phyloP scores from a whole-genome alignment of 1,284 basidiomycete genomes.

The Sporisorium scitamineum region DNA sequence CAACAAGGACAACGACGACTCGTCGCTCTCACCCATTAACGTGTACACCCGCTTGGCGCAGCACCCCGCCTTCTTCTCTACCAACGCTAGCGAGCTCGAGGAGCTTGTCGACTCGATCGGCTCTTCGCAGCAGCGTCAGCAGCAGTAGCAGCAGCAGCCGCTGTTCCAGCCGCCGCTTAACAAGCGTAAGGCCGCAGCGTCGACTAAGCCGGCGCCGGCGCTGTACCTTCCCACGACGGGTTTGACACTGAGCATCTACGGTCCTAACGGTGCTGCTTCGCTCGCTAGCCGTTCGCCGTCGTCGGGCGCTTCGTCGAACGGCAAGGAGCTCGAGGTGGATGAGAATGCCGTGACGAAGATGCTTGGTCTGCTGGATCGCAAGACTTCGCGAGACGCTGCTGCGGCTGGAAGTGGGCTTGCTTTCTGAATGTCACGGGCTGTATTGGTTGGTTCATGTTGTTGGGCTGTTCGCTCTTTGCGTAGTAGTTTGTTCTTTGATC shows the following conservation, averaged over 20 bases:
- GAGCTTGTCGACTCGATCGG: constrained; percentile 59
- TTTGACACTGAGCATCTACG: constrained; percentile 45
- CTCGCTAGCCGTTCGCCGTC: constrained; percentile 17
- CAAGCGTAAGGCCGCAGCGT: constrained; percentile 24
- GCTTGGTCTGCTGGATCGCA: constrained; percentile 53
- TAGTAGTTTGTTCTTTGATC: constrained; percentile 6
- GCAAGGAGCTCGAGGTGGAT: constrained; percentile 51
- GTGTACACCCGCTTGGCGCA: constrained; percentile 58
- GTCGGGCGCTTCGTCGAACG: background rate
- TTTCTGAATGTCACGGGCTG: constrained; percentile 13
- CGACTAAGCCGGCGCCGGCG: constrained; percentile 20
- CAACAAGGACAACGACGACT: constrained; percentile 25
- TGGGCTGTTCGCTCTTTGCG: constrained; percentile 5
- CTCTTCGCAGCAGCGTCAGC: constrained; percentile 28
- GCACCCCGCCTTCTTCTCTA: constrained; percentile 61
- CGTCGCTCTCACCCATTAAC: constrained; percentile 54
- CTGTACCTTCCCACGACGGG: constrained; percentile 24
- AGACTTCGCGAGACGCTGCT: constrained; percentile 31
- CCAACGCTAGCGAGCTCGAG: constrained; percentile 58
- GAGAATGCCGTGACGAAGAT: constrained; percentile 54
- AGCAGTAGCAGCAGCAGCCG: constrained; percentile 6
- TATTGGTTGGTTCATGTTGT: too few species aligned
- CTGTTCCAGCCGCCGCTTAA: constrained; percentile 29
- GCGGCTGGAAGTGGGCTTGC: constrained; percentile 16
- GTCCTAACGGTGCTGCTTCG: constrained; percentile 24